These are phyloP conservation scores for Xylaria sp. DNA, from an alignment of 2,329 filamentous ascomycete genomes.

Conservation along the genomic window DNA sequence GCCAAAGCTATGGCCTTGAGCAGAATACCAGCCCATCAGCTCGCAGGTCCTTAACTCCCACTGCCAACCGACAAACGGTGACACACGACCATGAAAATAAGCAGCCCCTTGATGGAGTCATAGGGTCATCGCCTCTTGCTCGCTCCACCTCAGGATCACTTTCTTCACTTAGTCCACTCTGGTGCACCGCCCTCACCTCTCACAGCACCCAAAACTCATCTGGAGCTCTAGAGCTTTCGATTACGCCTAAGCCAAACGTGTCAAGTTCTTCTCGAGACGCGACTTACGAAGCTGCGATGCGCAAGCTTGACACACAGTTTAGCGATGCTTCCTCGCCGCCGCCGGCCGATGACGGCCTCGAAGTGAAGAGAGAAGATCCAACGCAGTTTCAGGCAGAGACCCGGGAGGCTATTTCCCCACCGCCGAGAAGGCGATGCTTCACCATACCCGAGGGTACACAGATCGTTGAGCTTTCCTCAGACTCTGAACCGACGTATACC, in stretches of 20 bases:
- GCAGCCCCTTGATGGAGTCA: background rate
- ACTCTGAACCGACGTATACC: constrained; percentile 49
- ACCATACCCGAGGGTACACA: constrained; percentile 52
- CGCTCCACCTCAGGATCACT: constrained; percentile 40
- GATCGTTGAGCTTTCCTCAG: constrained; percentile 52
- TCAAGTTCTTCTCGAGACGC: constrained; percentile 45
- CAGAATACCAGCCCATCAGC: background rate
- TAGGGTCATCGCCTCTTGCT: constrained; percentile 18
- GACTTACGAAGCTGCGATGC: constrained; percentile 60
- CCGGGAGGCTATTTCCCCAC: constrained; percentile 44
- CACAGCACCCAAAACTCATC: constrained; percentile 52
- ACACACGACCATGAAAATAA: constrained; percentile 32
- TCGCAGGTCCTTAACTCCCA: constrained; percentile 20
- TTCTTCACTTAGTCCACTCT: constrained; percentile 52
- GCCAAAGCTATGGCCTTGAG: background rate
- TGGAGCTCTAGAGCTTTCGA: constrained; percentile 46
- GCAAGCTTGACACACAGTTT: constrained; percentile 52
- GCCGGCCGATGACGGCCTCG: constrained; percentile 5
- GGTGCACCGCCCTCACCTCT: constrained; percentile 55
- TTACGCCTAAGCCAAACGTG: constrained; percentile 44
- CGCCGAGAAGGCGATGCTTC: constrained; percentile 41
- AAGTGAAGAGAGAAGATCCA: constrained; percentile 25
- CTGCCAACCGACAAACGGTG: background rate
- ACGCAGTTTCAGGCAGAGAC: constrained; percentile 24
- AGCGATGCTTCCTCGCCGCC: constrained; percentile 22